Evolutionary conservation across 305 asterid species (phyloP), one percentile per base, ranked within the genome.

Genomic region (Fraxinus latifolia): DNA sequence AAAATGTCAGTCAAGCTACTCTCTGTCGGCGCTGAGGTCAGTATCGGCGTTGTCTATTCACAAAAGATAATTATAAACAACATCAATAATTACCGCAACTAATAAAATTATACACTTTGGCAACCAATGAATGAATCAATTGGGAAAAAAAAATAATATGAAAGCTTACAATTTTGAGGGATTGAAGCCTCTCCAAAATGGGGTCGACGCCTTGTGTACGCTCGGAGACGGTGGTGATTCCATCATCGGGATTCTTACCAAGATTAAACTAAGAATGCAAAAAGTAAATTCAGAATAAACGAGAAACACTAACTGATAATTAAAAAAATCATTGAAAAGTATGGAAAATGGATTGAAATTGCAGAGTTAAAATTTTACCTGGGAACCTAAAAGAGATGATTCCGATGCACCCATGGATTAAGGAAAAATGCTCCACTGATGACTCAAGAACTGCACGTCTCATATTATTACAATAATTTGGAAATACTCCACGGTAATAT

Each of bases 1-100:
- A 95, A 87, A 71, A 95, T 92, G 84, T 95, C 98, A 2, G 97
- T 91, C 88, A 95, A 87, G 84, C 90, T 95, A 84, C 93, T 90
- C 88, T 95, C 99, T 2, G 87, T 86, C 31, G 96, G 99, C 7
- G 85, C 88, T 71, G 98, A 89, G 37, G 91, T 91, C 79, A 94
- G 87, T 79, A 94, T 88, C 27, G 99, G 99, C 83, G 89, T 72
- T 29, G 93, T 86, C 99, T 95, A 80, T 74, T 74, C 60, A 83
- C 12, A 25, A 21, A 55, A 84, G 47, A 12, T 73, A 29, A 76
- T 37, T 12, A 42, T 50, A 8, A 11, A 74, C 19, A 72, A 78
- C 1, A 12, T 34, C 4, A 44, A 8, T 11, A 73, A 34, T 31
- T 31, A 82, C 47, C 14, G 2, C 32, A 37, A 58, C 2, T 42